Base-by-base conservation (phyloP, 345 rosid species). In the Dipteronia dyeriana region DNA sequence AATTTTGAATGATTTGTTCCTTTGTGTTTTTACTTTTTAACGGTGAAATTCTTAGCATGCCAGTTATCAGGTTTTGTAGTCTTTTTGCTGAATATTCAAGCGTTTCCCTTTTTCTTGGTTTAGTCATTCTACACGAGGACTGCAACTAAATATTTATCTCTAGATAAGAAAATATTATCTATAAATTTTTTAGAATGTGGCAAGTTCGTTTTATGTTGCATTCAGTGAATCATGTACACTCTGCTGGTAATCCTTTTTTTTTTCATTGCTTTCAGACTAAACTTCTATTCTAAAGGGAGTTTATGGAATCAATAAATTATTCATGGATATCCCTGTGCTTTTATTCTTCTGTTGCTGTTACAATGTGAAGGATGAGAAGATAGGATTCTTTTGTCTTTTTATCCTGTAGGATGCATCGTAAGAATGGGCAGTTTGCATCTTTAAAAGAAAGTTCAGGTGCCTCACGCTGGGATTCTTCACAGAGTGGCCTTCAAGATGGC, bases 371-470 rank as follows among this genome's bases (percentile, higher is more conserved):
- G 62, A 74, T 64, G 70, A 63, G 16, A 13, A 25, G 56, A 25
- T 64, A 38, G 22, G 22, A 76, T 45, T 68, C 63, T 77, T 66
- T 69, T 77, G n/a, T 39, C 22, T 65, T 62, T 77, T 78, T 64
- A 16, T 84, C 68, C 81, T 61, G 66, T 38, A 91, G 94, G 79
- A 91, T 91, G 94, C 94, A 87, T 71, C 89, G 94, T 68, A 91
- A 86, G 80, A 89, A 91, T 71, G 94, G 94, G 74, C 94, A 91
- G 82, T 91, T 91, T 89, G 91, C 88, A 38, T 91, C 94, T 38
- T 20, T 84, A 60, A 90, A 87, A 80, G 91, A 85, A 80, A 80
- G 79, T 73, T 80, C 86, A 6, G 84, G 88, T 68, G 85, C 76
- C 75, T 84, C 91, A 64, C 80, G 82, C 65, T 86, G 87, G 89